A percentile compares a stretch with the other conserved stretches of the same genome.
Conservation (phyloP, 1,284 basidiomycete species). For the Uromyces viciae-fabae region DNA sequence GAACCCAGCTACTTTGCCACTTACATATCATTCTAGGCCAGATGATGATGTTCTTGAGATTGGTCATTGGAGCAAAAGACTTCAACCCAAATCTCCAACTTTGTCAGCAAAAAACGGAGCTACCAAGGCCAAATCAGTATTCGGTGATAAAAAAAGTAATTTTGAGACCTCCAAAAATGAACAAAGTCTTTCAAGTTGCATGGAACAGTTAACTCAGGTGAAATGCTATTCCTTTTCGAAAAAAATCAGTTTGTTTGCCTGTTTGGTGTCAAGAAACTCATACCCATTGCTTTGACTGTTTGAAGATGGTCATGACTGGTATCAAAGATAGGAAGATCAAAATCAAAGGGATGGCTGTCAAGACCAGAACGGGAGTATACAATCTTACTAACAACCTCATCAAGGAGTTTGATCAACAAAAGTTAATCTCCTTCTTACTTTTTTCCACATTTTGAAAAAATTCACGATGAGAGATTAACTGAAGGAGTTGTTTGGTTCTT, state of each 20-base stretch:
- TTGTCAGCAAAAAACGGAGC: background rate
- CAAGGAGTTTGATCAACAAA: background rate
- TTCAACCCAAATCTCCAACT: too few species aligned
- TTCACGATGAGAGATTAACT: background rate
- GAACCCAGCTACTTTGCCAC: background rate
- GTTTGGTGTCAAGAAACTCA: background rate
- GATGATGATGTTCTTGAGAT: background rate
- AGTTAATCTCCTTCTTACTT: background rate
- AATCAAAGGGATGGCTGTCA: background rate
- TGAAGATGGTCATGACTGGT: slow-evolving; percentile 4
- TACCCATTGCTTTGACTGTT: background rate
- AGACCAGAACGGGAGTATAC: background rate
- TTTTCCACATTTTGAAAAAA: background rate
- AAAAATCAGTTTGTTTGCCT: background rate
- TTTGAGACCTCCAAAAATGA: background rate
- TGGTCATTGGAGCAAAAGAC: too few species aligned
- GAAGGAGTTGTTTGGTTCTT: background rate
- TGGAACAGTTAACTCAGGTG: slow-evolving; percentile 23
- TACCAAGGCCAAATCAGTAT: background rate
- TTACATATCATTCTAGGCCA: background rate
- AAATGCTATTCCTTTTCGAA: background rate
- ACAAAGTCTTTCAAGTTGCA: background rate
- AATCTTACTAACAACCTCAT: background rate
- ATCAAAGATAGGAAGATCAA: slow-evolving; percentile 13
- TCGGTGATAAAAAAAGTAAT: background rate